These are phyloP conservation scores for Termitomyces sp. DNA, from an alignment of 768 basidiomycete genomes.

Conservation along the genomic window DNA sequence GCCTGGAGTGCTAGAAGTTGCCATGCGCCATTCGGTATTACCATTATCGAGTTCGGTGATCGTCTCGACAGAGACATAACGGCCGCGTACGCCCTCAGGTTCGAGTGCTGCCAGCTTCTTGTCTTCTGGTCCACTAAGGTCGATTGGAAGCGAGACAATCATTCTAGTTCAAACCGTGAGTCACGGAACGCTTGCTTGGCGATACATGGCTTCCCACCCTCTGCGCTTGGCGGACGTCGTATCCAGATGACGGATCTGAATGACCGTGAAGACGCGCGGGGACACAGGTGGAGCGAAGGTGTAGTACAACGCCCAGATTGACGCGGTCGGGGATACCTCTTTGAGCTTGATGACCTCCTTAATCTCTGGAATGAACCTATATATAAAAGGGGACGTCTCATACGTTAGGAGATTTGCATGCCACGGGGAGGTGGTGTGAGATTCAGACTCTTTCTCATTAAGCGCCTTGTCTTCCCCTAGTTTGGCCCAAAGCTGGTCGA, in stretches of 20 bases:
- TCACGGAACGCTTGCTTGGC: background rate
- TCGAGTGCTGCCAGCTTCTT: constrained; percentile 55
- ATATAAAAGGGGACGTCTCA: constrained; percentile 5
- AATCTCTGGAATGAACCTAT: constrained; percentile 61
- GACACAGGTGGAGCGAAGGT: constrained; percentile 66
- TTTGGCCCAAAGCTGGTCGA: constrained; percentile 69
- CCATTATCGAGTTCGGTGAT: constrained; percentile 58
- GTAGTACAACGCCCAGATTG: constrained; percentile 71
- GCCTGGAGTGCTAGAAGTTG: constrained; percentile 66
- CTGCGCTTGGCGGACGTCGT: constrained; percentile 41
- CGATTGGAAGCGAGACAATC: constrained; percentile 63
- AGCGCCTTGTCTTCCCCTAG: constrained; percentile 59
- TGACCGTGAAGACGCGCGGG: constrained; percentile 69
- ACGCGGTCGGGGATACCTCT: constrained; percentile 54
- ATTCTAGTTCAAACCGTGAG: constrained; percentile 20
- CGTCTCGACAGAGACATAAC: constrained; percentile 66
- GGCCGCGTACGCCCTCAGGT: constrained; percentile 57
- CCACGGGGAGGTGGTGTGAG: constrained; percentile 6
- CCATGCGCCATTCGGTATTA: constrained; percentile 75
- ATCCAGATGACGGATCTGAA: constrained; percentile 55
- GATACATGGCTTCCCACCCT: constrained; percentile 41
- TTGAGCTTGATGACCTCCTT: constrained; percentile 59
- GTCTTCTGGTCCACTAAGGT: constrained; percentile 46
- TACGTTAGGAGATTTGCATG: constrained; percentile 10
- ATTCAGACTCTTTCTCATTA: constrained; percentile 59